Evolutionary conservation across 805 yeast species (phyloP), one percentile per base, ranked within the genome.

Genomic region (Ogataea kodamae): DNA sequence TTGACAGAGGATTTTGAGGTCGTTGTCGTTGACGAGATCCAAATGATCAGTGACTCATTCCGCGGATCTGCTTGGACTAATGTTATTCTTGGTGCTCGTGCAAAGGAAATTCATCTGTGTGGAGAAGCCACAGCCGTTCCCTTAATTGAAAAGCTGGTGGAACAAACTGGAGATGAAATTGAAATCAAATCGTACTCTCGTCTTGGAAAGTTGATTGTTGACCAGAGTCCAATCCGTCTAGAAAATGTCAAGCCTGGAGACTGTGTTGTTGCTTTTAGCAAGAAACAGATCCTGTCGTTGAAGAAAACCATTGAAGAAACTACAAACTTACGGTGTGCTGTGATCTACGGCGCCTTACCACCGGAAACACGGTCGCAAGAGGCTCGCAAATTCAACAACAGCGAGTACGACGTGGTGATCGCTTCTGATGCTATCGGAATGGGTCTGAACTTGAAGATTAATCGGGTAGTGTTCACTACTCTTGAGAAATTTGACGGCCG

Each of bases 391-490:
- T 92, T 92, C 58, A 92, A 92, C 53, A 62, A 54, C n/a, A 90
- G 95, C 2, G 71, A 72, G 21, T 81, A 76, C 43, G 92, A 89
- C 49, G 70, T 84, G n/a, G 65, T 92, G 22, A 84, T 92, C 5
- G 97, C 98, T 1, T 84, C 96, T 2, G 97, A 92, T 63, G 98
- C 98, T 0, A 78, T 92, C 42, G 98, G 98, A 2, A 90, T 92
- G 97, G 98, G 98, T 0, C 67, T 92, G 34, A 92, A 92, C 52
- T 65, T 92, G 50, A 80, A 84, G 16, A 89, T 92, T 45, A 76
- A 78, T 39, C 65, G 97, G 40, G 73, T 92, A 5, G 71, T 92
- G 1, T 89, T 92, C 53, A 74, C 82, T 11, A 69, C 80, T 1
- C 63, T 73, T 17, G 55, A 55, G 30, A 92, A 92, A 57, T 89